Percentiles rank a stretch among this genome's conserved stretches.
phyloP scores from a whole-genome alignment of 2,329 filamentous ascomycete species.

The Cladosporium cucumerinum region DNA sequence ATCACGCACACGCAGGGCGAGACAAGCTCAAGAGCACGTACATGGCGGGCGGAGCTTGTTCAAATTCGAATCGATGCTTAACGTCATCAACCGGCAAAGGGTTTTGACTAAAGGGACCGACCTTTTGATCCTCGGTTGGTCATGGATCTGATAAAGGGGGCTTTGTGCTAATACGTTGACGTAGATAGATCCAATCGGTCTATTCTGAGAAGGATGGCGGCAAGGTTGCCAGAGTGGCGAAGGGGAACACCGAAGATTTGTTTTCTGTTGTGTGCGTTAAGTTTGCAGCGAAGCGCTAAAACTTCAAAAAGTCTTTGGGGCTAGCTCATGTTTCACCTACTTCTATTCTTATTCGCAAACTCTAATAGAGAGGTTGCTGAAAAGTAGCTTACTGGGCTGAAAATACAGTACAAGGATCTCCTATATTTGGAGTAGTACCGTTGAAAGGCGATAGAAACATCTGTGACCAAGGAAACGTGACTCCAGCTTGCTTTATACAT shows the following conservation, averaged over 20 bases:
- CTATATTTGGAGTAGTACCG: background rate
- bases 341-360: background rate
- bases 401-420: too few species aligned
- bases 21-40: conserved; percentile 5
- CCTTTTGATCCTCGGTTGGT: background rate
- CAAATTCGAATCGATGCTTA: conserved; percentile 4
- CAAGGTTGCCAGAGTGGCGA: background rate
- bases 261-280: background rate
- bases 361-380: background rate
- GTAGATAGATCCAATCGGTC: background rate
- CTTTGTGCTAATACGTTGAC: background rate
- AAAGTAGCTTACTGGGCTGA: background rate
- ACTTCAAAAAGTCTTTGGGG: background rate
- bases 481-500: background rate
- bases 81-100: background rate
- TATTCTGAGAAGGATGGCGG: background rate
- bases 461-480: too few species aligned
- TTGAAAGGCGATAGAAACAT: background rate
- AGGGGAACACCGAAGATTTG: background rate
- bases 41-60: conserved; percentile 8
- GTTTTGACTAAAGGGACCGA: background rate
- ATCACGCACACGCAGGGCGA: background rate
- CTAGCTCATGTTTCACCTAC: background rate
- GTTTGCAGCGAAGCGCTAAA: background rate
- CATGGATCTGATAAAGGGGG: background rate